Evolutionary conservation across 495 filamentous ascomycete genomes (phyloP).

Genomic region (Annulohypoxylon stygium): DNA sequence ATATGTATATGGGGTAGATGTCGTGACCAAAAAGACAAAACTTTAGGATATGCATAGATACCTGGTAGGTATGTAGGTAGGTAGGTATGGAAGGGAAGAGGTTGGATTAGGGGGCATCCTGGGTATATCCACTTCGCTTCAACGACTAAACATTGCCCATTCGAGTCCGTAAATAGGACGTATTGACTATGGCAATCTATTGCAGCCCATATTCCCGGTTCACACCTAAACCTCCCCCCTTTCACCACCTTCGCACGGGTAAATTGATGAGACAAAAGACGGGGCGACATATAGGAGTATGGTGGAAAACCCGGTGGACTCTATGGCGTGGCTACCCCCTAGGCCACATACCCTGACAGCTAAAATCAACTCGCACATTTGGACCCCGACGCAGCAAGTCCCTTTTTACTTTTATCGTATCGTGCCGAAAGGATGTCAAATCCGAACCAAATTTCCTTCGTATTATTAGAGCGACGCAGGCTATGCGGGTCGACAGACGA

Average conservation of each 20-base stretch:
- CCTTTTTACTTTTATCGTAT: conserved; percentile 10
- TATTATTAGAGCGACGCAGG: conserved; percentile 25
- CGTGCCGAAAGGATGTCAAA: conserved; percentile 13
- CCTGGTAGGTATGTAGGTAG: no score
- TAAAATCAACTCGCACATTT: conserved; percentile 12
- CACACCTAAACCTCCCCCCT: neutral
- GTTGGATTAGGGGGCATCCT: neutral
- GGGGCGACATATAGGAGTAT: conserved; percentile 10
- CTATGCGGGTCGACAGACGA: conserved; percentile 7
- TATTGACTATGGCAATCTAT: conserved; percentile 3
- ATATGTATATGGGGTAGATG: conserved; percentile 12
- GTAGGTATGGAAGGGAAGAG: conserved; percentile 1
- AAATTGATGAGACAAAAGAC: neutral
- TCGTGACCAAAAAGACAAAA: conserved; percentile 29
- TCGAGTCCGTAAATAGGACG: neutral
- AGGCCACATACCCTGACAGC: neutral
- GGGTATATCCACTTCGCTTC: conserved; percentile 26
- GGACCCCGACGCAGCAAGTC: conserved; percentile 1
- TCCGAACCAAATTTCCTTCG: conserved; percentile 27
- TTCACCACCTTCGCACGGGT: conserved; percentile 7
- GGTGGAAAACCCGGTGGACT: neutral
- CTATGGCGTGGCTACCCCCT: conserved; percentile 1
- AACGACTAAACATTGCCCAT: conserved; percentile 5
- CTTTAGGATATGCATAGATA: neutral
- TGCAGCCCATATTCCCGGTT: neutral